A percentile compares a stretch with the other conserved stretches of the same genome.
Conservation (phyloP, 352 stramenopile genomes). For the Albugo candida region DNA sequence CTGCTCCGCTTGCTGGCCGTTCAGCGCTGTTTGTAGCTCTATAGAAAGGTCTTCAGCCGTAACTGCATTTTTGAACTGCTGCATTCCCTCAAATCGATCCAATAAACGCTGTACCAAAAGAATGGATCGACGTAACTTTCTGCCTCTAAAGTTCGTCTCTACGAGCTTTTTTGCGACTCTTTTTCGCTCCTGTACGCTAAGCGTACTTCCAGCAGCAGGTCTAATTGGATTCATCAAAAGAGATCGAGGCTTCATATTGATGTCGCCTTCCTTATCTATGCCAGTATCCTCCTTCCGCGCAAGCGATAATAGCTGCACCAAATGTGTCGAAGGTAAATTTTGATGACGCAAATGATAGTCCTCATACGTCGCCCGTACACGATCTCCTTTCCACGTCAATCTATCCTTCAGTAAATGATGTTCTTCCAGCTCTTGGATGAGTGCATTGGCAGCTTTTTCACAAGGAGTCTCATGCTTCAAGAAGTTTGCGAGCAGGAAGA, state of each 20-base stretch:
- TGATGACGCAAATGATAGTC: slow-evolving; percentile 60
- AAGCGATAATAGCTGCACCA: slow-evolving; percentile 26
- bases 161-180: slow-evolving; percentile 39
- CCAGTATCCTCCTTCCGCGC: no score
- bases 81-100: background rate
- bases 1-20: slow-evolving; percentile 8
- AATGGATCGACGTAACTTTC: no score
- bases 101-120: slow-evolving; percentile 16
- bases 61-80: slow-evolving; percentile 24
- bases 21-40: slow-evolving; percentile 18
- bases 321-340: slow-evolving; percentile 37
- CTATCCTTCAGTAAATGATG: slow-evolving; percentile 30
- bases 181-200: slow-evolving; percentile 19
- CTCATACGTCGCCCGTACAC: slow-evolving; percentile 32
- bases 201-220: slow-evolving; percentile 29
- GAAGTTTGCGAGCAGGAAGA: slow-evolving; percentile 76
- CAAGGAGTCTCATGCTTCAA: slow-evolving; percentile 46
- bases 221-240: no score
- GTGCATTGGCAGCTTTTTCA: slow-evolving; percentile 27
- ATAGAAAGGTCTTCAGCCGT: slow-evolving; percentile 30
- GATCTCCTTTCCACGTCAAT: slow-evolving; percentile 42
- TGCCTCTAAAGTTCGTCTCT: slow-evolving; percentile 12
- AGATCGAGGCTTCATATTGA: no score
- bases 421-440: slow-evolving; percentile 46
- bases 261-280: no score